Base-by-base conservation (phyloP, 352 stramenopile species). In the Phytophthora sojae region DNA sequence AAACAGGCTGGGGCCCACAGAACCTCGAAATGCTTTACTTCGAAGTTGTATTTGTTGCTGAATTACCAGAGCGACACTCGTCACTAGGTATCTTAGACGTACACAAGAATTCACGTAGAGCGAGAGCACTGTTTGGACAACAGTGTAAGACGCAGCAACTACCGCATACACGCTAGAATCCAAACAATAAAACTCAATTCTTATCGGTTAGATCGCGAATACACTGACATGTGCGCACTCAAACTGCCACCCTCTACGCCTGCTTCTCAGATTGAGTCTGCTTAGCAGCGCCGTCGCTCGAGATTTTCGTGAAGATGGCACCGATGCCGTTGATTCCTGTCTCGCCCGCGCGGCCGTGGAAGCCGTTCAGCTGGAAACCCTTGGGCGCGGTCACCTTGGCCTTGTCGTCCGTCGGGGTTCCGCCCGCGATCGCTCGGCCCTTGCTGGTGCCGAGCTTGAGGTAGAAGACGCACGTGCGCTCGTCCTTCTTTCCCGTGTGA, bases 301-400 rank as follows among this genome's bases (percentile, higher is more conserved):
- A 26, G 30, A 71, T 17, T 51, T 69, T 64, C 12, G 67, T 65
- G 35, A 69, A 74, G 19, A 74, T 74, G 15, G 69, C 81, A 8
- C 81, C 81, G 0, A 89, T 64, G 3, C 69, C 67, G 42, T 77
- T 72, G 9, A 89, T 51, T 42, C 61, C 61, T 6, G 71, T 72
- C 7, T 86, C 69, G 7, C 69, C 68, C 0, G 68, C 61, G n/a
- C 81, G 75, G 15, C 81, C 81, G 58, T 89, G 73, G 74, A 89
- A 85, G 17, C 64, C 81, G 44, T 71, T 83, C 42, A 89, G 72
- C 58, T 89, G 81, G 45, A 74, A 86, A 1, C 81, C 81, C 2
- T 55, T 59, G 5, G 81, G 81, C 9, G 81, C 79, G n/a, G 64
- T 59, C 61, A 85, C 71, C 14, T 58, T 72, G 15, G 67, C 65